Evolutionary conservation across 768 basidiomycete species (phyloP).

Genomic region (Lactifluus pinguis): DNA sequence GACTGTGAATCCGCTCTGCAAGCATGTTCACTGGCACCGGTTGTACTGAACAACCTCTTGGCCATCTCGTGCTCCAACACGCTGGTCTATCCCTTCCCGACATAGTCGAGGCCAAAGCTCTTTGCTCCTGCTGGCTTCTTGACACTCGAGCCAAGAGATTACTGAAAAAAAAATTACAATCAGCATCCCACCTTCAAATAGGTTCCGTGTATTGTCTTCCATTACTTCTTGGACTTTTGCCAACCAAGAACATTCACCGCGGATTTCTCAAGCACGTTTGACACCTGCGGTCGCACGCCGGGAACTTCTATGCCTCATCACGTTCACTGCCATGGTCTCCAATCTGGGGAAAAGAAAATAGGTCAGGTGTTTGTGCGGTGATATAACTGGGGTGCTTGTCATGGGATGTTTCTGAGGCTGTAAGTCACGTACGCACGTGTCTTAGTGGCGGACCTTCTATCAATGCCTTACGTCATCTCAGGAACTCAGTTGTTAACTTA

Average conservation of each 20-base stretch:
- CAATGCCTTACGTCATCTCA: no score
- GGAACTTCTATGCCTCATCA: background rate
- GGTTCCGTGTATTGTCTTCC: background rate
- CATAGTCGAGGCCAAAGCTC: background rate
- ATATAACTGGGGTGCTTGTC: background rate
- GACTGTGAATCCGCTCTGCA: no score
- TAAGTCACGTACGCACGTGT: no score
- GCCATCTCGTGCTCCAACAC: background rate
- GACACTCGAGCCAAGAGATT: background rate
- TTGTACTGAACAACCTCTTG: background rate
- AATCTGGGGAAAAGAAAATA: background rate
- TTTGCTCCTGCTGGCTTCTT: background rate
- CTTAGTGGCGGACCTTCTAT: no score
- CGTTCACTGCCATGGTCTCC: background rate
- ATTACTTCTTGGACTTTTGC: background rate
- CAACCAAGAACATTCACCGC: background rate
- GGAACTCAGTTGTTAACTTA: no score
- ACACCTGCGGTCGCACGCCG: background rate
- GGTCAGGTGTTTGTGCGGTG: background rate
- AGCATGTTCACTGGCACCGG: background rate
- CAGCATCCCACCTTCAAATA: background rate
- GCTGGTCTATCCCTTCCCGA: background rate
- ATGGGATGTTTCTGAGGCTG: no score
- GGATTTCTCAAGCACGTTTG: background rate
- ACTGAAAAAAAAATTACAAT: background rate